Conservation (phyloP, 371 early-diverging fungal species). For the Haplosporangium sp. region DNA sequence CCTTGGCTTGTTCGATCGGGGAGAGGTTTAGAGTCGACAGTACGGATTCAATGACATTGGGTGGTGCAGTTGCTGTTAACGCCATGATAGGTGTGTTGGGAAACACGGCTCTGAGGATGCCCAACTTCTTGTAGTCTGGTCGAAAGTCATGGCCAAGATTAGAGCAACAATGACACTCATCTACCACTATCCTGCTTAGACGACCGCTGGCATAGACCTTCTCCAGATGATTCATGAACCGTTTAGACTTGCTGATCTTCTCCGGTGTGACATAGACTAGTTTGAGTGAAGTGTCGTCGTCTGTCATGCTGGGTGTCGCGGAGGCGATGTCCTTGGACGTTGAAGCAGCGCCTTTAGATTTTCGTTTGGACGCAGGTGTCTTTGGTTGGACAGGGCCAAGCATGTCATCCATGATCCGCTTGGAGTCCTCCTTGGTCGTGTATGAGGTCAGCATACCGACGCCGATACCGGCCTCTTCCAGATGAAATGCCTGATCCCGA, state of each 20-base stretch:
- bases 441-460: slow-evolving; percentile 74
- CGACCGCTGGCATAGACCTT: slow-evolving; percentile 68
- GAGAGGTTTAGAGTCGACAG: slow-evolving; percentile 68
- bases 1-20: slow-evolving; percentile 55
- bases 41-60: slow-evolving; percentile 73
- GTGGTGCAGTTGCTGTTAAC: slow-evolving; percentile 90
- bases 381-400: slow-evolving; percentile 24
- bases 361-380: slow-evolving; percentile 5
- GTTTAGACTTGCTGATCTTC: slow-evolving; percentile 79
- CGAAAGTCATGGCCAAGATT: slow-evolving; percentile 94
- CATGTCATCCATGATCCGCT: slow-evolving; percentile 62
- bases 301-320: neutral
- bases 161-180: slow-evolving; percentile 87
- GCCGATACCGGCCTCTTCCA: slow-evolving; percentile 74
- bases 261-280: slow-evolving; percentile 95
- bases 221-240: slow-evolving; percentile 74
- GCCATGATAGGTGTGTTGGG: slow-evolving; percentile 86
- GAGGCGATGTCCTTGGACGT: neutral
- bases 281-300: slow-evolving; percentile 38
- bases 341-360: slow-evolving; percentile 13
- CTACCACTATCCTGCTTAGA: slow-evolving; percentile 83
- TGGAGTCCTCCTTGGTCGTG: slow-evolving; percentile 66
- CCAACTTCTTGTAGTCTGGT: slow-evolving; percentile 66
- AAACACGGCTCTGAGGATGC: slow-evolving; percentile 66
- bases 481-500: slow-evolving; percentile 84